Evolutionary conservation across 2,329 filamentous ascomycete species (phyloP).

Genomic region (Parastagonospora avenae): DNA sequence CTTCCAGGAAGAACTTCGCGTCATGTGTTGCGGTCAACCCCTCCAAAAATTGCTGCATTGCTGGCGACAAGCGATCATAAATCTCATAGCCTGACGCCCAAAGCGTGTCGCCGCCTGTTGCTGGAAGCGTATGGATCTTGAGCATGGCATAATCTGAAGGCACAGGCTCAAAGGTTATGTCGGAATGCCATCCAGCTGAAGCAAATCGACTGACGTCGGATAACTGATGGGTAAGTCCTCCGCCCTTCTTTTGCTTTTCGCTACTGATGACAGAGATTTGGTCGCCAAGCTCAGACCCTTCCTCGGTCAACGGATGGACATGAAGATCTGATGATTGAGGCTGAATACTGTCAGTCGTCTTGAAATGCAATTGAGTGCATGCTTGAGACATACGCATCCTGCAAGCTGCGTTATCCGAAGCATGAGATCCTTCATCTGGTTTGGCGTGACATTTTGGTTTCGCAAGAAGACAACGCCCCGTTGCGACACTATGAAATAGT

Average conservation of each 20-base stretch:
- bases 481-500: slow-evolving; percentile 62
- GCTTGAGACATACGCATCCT: slow-evolving; percentile 55
- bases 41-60: slow-evolving; percentile 56
- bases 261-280: slow-evolving; percentile 49
- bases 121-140: slow-evolving; percentile 39
- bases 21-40: slow-evolving; percentile 53
- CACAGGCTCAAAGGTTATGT: slow-evolving; percentile 49
- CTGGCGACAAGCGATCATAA: slow-evolving; percentile 57
- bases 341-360: slow-evolving; percentile 13
- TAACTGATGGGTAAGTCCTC: slow-evolving; percentile 49
- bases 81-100: slow-evolving; percentile 51
- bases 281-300: slow-evolving; percentile 48
- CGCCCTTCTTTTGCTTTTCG: slow-evolving; percentile 38
- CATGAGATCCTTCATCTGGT: slow-evolving; percentile 67
- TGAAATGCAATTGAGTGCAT: background rate
- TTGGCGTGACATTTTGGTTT: slow-evolving; percentile 61
- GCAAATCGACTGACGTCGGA: slow-evolving; percentile 47
- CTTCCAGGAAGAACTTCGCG: slow-evolving; percentile 37
- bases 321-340: slow-evolving; percentile 35
- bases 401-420: slow-evolving; percentile 64
- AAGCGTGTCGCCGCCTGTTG: slow-evolving; percentile 45
- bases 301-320: slow-evolving; percentile 51
- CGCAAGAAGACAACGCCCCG: slow-evolving; percentile 75
- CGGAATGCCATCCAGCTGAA: slow-evolving; percentile 59
- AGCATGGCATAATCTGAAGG: slow-evolving; percentile 50